Conservation (phyloP, 345 rosid genomes). For the Brassica juncea region DNA sequence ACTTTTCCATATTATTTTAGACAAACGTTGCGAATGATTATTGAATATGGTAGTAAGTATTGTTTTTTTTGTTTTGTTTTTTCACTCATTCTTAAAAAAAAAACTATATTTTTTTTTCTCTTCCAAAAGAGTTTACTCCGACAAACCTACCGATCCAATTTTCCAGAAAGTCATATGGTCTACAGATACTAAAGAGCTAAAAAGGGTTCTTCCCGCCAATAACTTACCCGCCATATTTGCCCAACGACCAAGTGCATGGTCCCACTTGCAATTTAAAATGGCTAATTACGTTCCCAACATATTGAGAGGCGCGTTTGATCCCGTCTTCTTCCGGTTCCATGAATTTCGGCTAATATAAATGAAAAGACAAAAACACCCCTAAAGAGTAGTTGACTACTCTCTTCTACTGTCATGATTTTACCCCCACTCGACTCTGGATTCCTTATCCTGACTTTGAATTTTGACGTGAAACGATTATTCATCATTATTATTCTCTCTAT, state of each 20-base stretch:
- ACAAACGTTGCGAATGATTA: background rate
- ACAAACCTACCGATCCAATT: slow-evolving; percentile 33
- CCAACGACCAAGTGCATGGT: slow-evolving; percentile 32
- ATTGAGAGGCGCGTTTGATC: slow-evolving; percentile 4
- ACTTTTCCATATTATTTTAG: background rate
- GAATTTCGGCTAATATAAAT: background rate
- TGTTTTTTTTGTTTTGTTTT: background rate
- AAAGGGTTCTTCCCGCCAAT: background rate
- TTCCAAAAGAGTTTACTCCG: background rate
- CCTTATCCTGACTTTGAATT: slow-evolving; percentile 42
- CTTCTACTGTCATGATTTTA: slow-evolving; percentile 15
- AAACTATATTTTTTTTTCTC: background rate
- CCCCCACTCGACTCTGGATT: slow-evolving; percentile 8
- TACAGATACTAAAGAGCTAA: background rate
- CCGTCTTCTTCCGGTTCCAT: slow-evolving; percentile 22
- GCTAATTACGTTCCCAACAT: background rate
- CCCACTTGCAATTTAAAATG: slow-evolving; percentile 23
- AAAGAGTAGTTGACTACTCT: slow-evolving; percentile 29
- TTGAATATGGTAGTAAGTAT: background rate
- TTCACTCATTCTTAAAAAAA: background rate
- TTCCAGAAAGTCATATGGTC: slow-evolving; percentile 21
- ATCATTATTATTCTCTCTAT: background rate
- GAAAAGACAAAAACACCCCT: slow-evolving; percentile 6
- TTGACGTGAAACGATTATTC: slow-evolving; percentile 22
- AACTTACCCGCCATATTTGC: slow-evolving; percentile 39